phyloP scores from a whole-genome alignment of 1,284 basidiomycete genomes.

The Heterobasidion irregulare region DNA sequence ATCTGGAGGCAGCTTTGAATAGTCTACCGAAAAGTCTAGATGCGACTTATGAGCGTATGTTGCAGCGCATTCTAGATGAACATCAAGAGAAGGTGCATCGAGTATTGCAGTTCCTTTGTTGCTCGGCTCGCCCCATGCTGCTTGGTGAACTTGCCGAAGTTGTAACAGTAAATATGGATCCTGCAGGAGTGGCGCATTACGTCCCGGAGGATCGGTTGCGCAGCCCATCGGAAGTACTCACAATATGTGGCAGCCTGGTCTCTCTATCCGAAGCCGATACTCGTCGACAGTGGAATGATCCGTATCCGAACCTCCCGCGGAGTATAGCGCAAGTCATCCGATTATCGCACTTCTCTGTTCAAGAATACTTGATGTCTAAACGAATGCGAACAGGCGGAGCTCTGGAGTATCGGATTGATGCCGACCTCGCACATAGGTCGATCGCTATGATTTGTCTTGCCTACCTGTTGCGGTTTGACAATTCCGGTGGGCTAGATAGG shows the following conservation, averaged over 20 bases:
- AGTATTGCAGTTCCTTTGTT: constrained; percentile 5
- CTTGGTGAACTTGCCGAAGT: neutral
- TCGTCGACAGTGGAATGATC: too few species aligned
- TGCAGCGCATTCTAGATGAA: neutral
- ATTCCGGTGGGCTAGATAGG: neutral
- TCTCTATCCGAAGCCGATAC: too few species aligned
- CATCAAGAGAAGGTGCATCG: neutral
- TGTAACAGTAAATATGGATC: neutral
- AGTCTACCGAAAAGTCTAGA: constrained; percentile 1
- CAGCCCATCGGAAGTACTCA: too few species aligned
- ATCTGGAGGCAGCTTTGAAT: neutral
- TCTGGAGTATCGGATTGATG: neutral
- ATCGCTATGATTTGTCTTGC: neutral
- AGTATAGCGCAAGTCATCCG: neutral
- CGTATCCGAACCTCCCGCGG: too few species aligned
- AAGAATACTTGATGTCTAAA: neutral
- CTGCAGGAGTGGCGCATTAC: neutral
- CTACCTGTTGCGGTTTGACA: neutral
- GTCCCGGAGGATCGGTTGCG: too few species aligned
- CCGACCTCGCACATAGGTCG: neutral
- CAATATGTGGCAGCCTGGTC: too few species aligned
- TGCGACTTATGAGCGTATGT: constrained; percentile 4
- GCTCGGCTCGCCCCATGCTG: neutral
- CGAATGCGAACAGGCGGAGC: neutral
- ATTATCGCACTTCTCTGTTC: neutral